A percentile compares a stretch with the other conserved stretches of the same genome.
Evolutionary conservation across 225 moss, liverwort and hornwort genomes (phyloP).

Genomic region (Bryum argenteum): DNA sequence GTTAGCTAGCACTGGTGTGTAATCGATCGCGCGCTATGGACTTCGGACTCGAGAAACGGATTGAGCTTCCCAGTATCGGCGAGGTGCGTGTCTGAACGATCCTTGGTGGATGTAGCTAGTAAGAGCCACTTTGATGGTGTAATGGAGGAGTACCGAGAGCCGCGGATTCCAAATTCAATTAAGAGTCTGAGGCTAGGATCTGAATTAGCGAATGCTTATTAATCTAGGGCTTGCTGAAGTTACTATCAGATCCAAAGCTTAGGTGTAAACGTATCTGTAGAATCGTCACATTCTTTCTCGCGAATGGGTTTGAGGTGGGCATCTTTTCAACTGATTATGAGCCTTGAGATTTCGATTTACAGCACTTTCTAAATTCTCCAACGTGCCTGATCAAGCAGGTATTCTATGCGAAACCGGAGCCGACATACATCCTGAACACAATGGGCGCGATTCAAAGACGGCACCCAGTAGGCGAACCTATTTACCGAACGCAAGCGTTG

Average conservation of each 20-base stretch:
- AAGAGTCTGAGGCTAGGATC: too few species aligned
- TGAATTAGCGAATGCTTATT: too few species aligned
- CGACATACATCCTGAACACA: background rate
- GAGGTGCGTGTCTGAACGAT: background rate
- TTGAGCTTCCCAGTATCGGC: background rate
- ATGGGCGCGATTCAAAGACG: background rate
- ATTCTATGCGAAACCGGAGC: background rate
- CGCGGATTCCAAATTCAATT: too few species aligned
- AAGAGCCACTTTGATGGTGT: too few species aligned
- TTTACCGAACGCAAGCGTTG: background rate
- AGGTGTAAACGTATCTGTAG: background rate
- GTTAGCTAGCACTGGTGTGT: background rate
- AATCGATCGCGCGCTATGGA: background rate
- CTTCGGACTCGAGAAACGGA: background rate
- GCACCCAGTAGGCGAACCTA: background rate
- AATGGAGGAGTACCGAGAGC: too few species aligned
- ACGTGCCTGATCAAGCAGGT: background rate
- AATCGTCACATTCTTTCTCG: background rate
- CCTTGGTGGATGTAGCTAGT: too few species aligned
- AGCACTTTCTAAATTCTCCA: too few species aligned
- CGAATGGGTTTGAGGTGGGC: too few species aligned
- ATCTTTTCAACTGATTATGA: too few species aligned
- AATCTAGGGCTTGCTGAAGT: too few species aligned
- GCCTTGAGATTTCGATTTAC: too few species aligned
- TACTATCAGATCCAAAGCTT: too few species aligned